Conservation (phyloP, 164 flowering plant species). For the Vitis vinifera region DNA sequence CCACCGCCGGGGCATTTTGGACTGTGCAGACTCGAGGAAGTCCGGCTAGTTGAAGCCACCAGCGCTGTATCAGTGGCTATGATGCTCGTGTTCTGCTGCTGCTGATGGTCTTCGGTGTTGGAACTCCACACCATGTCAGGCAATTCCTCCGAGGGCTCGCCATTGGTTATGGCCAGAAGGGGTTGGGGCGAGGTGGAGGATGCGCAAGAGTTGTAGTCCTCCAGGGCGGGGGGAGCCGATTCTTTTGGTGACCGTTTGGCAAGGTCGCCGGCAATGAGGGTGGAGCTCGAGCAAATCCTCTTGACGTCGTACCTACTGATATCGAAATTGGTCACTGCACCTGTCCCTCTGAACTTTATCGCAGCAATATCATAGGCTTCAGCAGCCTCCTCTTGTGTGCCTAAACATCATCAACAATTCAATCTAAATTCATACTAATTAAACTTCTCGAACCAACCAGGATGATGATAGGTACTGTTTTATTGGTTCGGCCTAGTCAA, state of each 20-base stretch:
- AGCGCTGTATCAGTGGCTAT: slow-evolving; percentile 4
- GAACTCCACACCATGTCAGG: slow-evolving; percentile 40
- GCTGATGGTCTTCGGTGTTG: slow-evolving; percentile 13
- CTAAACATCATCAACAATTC: slow-evolving; percentile 22
- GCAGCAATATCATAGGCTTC: slow-evolving; percentile 93
- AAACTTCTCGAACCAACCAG: no score
- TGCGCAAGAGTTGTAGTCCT: slow-evolving; percentile 32
- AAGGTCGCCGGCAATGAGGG: slow-evolving; percentile 58
- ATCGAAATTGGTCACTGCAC: slow-evolving; percentile 82
- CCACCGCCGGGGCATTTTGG: slow-evolving; percentile 20
- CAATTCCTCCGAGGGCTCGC: slow-evolving; percentile 30
- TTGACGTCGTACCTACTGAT: slow-evolving; percentile 79
- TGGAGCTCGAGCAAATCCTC: slow-evolving; percentile 73
- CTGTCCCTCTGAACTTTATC: slow-evolving; percentile 74
- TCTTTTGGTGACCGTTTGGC: slow-evolving; percentile 66
- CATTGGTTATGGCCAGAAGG: slow-evolving; percentile 28
- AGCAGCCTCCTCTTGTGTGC: slow-evolving; percentile 92
- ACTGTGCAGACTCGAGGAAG: slow-evolving; percentile 20
- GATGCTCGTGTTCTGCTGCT: background rate
- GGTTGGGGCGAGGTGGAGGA: slow-evolving; percentile 30
- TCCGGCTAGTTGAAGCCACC: slow-evolving; percentile 17
- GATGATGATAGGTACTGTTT: no score
- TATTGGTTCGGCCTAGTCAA: no score
- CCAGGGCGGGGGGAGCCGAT: slow-evolving; percentile 16
- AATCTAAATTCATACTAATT: no score